A percentile compares a stretch with the other conserved stretches of the same genome.
These are phyloP conservation scores for Somion occarium DNA, from an alignment of 1,284 basidiomycete genomes.

Conservation along the genomic window DNA sequence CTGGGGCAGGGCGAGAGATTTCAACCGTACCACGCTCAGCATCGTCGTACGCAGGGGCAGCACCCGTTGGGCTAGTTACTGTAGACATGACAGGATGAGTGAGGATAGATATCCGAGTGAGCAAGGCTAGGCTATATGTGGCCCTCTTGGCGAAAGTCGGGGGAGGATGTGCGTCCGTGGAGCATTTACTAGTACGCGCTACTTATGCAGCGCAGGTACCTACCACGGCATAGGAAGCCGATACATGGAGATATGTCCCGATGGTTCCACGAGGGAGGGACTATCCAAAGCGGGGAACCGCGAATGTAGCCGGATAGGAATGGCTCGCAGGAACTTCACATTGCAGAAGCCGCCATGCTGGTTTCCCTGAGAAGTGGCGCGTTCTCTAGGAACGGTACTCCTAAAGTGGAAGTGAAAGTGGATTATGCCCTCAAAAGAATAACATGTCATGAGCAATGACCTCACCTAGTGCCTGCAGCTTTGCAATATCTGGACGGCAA, in stretches of 20 bases:
- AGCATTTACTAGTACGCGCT: not conserved
- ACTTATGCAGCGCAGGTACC: constrained; percentile 3
- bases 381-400: constrained; percentile 1
- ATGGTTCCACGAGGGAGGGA: constrained; percentile 8
- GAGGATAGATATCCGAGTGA: constrained; percentile 9
- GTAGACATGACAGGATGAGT: constrained; percentile 19
- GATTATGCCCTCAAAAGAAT: not conserved
- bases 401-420: constrained; percentile 1
- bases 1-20: constrained; percentile 25
- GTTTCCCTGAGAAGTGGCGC: constrained; percentile 4
- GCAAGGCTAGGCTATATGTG: not conserved
- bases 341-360: not conserved
- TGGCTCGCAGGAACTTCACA: constrained; percentile 7
- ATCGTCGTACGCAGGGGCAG: constrained; percentile 40
- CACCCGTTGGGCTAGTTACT: constrained; percentile 22
- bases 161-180: constrained; percentile 5
- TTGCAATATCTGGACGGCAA: not conserved
- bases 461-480: not conserved
- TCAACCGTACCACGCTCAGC: constrained; percentile 56
- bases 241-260: not conserved
- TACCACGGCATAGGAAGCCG: not conserved
- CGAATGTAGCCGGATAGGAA: constrained; percentile 5
- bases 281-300: constrained; percentile 6
- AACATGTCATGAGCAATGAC: constrained; percentile 1
- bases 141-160: constrained; percentile 6